Conservation (phyloP, 2,329 filamentous ascomycete species). For the Intubia oerlemansii region DNA sequence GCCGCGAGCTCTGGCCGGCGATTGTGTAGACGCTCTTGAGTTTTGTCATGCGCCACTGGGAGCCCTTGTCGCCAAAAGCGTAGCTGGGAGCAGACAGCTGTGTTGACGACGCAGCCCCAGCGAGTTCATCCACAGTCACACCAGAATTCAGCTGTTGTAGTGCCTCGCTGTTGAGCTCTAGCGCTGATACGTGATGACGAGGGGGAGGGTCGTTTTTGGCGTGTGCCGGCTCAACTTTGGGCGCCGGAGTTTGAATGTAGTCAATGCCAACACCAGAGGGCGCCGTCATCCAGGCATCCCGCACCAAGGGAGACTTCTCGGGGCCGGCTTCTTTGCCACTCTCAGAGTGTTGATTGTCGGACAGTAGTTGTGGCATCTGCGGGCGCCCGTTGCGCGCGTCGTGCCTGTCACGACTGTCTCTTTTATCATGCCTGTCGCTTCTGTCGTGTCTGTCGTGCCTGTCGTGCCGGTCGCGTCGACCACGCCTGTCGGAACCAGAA, state of each 20-base stretch:
- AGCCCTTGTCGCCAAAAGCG: constrained; percentile 72
- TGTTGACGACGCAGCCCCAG: constrained; percentile 29
- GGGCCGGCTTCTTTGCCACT: constrained; percentile 9
- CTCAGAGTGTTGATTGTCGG: too few species aligned
- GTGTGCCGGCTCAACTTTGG: too few species aligned
- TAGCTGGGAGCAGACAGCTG: constrained; percentile 47
- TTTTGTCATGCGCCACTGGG: constrained; percentile 92
- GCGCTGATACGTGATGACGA: constrained; percentile 58
- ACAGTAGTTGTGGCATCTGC: too few species aligned
- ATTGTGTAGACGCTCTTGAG: constrained; percentile 66
- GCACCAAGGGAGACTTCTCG: constrained; percentile 19
- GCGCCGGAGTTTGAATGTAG: too few species aligned
- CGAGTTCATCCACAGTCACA: constrained; percentile 26
- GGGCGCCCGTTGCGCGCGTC: too few species aligned
- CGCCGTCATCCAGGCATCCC: constrained; percentile 90
- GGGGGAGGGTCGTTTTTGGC: too few species aligned
- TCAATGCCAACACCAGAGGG: constrained; percentile 68
- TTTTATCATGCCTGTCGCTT: too few species aligned
- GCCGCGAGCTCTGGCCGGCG: constrained; percentile 49
- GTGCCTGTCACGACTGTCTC: too few species aligned
- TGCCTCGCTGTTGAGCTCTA: constrained; percentile 55
- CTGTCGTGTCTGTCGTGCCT: too few species aligned
- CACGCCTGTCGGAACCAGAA: too few species aligned
- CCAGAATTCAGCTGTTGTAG: constrained; percentile 37
- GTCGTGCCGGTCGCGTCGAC: too few species aligned